Conservation (phyloP, 345 rosid genomes). For the Garcia nutans region DNA sequence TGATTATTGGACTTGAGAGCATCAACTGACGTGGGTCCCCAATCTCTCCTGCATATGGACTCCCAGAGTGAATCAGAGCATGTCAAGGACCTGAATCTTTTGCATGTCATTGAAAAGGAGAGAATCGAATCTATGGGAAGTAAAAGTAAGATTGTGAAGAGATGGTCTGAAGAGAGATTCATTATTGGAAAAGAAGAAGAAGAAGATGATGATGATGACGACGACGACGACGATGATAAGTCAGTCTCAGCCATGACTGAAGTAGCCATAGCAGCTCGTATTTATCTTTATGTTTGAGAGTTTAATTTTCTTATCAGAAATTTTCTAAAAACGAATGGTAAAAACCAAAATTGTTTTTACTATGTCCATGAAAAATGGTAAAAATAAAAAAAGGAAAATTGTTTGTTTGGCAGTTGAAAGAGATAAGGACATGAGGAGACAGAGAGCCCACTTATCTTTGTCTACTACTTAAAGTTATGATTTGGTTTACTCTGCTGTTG, state of each 20-base stretch:
- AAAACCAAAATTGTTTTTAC: too few relatives aligned
- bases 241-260: constrained; percentile 38
- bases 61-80: constrained; percentile 75
- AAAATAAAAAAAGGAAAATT: too few relatives aligned
- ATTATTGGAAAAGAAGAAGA: constrained; percentile 34
- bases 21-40: constrained; percentile 60
- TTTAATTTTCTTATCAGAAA: too few relatives aligned
- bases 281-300: too few relatives aligned
- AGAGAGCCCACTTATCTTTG: too few relatives aligned
- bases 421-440: too few relatives aligned
- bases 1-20: constrained; percentile 48
- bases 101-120: constrained; percentile 69
- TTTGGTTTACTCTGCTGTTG: too few relatives aligned
- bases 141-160: constrained; percentile 67
- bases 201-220: constrained; percentile 15
- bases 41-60: constrained; percentile 65
- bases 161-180: constrained; percentile 59
- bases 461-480: too few relatives aligned
- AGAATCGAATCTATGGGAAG: constrained; percentile 75
- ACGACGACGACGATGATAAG: constrained; percentile 17
- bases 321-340: too few relatives aligned
- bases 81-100: constrained; percentile 53
- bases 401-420: too few relatives aligned
- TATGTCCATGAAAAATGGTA: too few relatives aligned
- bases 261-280: background rate